Evolutionary conservation across 768 basidiomycete genomes (phyloP), one percentile per base, ranked within the genome.

Genomic region (Kwoniella sp.): DNA sequence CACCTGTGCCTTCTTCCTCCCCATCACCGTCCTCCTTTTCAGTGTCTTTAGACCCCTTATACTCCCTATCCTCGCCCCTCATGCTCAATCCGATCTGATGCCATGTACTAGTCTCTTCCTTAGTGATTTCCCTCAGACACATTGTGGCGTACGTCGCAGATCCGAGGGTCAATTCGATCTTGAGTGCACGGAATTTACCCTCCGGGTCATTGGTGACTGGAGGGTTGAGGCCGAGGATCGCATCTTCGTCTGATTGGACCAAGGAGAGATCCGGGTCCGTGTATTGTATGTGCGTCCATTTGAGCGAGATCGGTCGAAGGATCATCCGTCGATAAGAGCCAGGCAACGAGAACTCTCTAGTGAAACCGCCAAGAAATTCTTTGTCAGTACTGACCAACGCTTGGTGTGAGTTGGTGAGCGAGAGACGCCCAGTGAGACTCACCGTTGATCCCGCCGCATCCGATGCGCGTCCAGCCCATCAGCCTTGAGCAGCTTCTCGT

Each of bases 61-160:
- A 72, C 17, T 66, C 74, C 66, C 75, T 72, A 72, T 81, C 79
- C 51, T 78, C 76, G 0, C 76, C 72, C 37, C 66, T 66, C 52
- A 69, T 63, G 12, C 75, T 81, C 70, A 79, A 66, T 17, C 67
- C 70, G 30, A 71, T 79, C 67, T 81, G 79, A 60, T 73, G 71
- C 73, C 76, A 76, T 17, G 70, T 74, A 41, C 68, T 71, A 4
- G 79, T 81, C 61, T 79, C 78, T 23, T 75, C 73, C 61, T 75
- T 68, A n/a, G 79, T 81, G 2, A 81, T 66, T 56, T 81, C 79
- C 55, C 79, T 59, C 71, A 99, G 80, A 2, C 94, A 95, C 96
- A 99, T 99, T 1, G 96, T 99, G 1, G 96, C 96, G 81, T 97
- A 99, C 4, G 92, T 89, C 0, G 92, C 90, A 7, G 92, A 92